Evolutionary conservation across 2,329 filamentous ascomycete genomes (phyloP), one percentile per base, ranked within the genome.

Genomic region (Claviceps paspali): DNA sequence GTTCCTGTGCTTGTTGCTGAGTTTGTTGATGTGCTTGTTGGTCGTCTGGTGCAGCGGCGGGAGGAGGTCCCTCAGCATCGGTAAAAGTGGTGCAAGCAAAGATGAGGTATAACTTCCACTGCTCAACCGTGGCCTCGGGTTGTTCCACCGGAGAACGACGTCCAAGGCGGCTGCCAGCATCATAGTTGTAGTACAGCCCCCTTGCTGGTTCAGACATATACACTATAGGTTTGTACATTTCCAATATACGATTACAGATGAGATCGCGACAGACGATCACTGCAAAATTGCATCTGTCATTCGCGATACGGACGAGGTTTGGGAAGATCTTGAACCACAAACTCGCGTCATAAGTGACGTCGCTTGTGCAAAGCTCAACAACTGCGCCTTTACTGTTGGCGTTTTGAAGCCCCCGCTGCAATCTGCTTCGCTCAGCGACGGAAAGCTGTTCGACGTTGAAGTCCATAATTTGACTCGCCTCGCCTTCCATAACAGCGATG

Each of bases 271-370:
- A 86, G 33, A 96, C 74, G 0, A 84, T 87, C 24, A 96, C 83
- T 2, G 88, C 86, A 49, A 93, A 87, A 0, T 85, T 83, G 49
- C 88, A 98, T 41, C 81, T 81, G 46, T 95, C 84, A 51, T 85
- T 92, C 41, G 86, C 85, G 46, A 93, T 80, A 9, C 85, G 76
- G 39, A 98, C 82, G 23, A 98, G 69, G 50, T 95, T 96, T 3
- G 91, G 92, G 50, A 98, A 98, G 14, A 96, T 80, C 52, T 96
- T 98, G 61, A 91, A 92, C 91, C 91, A 98, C 10, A 98, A 63
- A 0, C 87, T 93, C 3, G 85, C 80, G 53, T 98, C 91, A 50
- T 96, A 95, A 1, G 86, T 85, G 19, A 91, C 77, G 48, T 96
- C 91, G 59, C 91, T 96, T 47, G 85, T 88, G 59, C 91, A 96